Percentiles rank a stretch among this genome's conserved stretches.
Conservation (phyloP, 2,329 filamentous ascomycete genomes). For the Colletotrichum gigasporum region DNA sequence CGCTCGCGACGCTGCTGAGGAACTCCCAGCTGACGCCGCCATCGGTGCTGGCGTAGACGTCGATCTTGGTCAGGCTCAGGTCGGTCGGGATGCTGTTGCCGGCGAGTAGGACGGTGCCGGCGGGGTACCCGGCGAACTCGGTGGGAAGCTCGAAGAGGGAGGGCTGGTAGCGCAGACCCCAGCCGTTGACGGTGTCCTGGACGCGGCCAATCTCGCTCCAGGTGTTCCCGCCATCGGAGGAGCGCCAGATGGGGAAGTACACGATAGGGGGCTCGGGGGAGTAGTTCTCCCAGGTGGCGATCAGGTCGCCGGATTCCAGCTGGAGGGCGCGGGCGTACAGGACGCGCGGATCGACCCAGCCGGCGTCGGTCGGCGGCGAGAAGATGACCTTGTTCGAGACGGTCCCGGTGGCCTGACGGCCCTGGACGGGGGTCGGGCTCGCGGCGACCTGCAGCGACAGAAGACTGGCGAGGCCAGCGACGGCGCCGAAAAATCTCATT, state of each 20-base stretch:
- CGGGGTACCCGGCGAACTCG: slow-evolving; percentile 63
- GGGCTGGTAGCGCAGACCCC: slow-evolving; percentile 76
- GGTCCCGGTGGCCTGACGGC: slow-evolving; percentile 28
- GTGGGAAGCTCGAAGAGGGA: slow-evolving; percentile 71
- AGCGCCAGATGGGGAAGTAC: slow-evolving; percentile 64
- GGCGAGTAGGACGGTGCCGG: slow-evolving; percentile 71
- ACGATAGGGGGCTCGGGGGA: slow-evolving; percentile 63
- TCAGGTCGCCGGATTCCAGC: slow-evolving; percentile 54
- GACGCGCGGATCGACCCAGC: slow-evolving; percentile 52
- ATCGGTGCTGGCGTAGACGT: slow-evolving; percentile 73
- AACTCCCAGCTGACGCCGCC: slow-evolving; percentile 72
- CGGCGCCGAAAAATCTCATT: slow-evolving; percentile 22
- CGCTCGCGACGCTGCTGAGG: slow-evolving; percentile 70
- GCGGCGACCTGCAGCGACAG: slow-evolving; percentile 18
- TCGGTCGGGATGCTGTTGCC: slow-evolving; percentile 69
- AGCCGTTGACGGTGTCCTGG: slow-evolving; percentile 69
- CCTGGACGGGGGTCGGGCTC: slow-evolving; percentile 21
- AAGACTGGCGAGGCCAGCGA: slow-evolving; percentile 21
- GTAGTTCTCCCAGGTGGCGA: slow-evolving; percentile 67
- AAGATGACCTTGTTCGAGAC: slow-evolving; percentile 47
- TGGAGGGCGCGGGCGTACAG: slow-evolving; percentile 55
- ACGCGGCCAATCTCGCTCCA: slow-evolving; percentile 73
- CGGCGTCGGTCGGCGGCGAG: slow-evolving; percentile 49
- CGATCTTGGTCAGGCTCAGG: slow-evolving; percentile 71
- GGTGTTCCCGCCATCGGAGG: slow-evolving; percentile 61